A percentile compares a stretch with the other conserved stretches of the same genome.
These are phyloP conservation scores for Vitis labrusca DNA, from an alignment of 164 flowering plant species.

Conservation along the genomic window DNA sequence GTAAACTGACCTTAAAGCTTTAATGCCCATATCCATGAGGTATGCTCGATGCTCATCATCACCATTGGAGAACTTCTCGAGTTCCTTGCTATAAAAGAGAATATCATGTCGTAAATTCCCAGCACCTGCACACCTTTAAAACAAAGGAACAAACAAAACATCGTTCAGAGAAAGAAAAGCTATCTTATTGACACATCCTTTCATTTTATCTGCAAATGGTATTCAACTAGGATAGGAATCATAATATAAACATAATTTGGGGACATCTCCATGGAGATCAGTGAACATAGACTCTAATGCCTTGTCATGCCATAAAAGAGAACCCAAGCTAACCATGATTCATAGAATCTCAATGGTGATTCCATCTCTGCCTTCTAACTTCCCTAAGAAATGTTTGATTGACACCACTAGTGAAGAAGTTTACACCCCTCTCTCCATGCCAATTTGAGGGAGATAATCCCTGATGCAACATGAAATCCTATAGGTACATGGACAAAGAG, in stretches of 20 bases:
- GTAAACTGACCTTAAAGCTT: constrained; percentile 77
- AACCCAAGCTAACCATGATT: not conserved
- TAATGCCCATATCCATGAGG: constrained; percentile 82
- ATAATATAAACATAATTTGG: not conserved
- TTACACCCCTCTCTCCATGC: not conserved
- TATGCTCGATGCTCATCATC: constrained; percentile 66
- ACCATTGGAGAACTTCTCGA: constrained; percentile 45
- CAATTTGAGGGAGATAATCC: not conserved
- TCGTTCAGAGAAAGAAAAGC: not conserved
- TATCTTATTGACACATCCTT: not conserved
- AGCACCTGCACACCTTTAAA: constrained; percentile 88
- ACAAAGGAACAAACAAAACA: constrained; percentile 7
- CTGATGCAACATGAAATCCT: not conserved
- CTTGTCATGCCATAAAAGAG: not conserved
- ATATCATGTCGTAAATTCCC: constrained; percentile 87
- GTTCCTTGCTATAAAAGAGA: constrained; percentile 56
- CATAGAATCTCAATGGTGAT: not conserved
- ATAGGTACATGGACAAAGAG: not conserved
- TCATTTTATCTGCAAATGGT: not conserved
- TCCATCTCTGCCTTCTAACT: not conserved
- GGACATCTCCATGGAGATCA: not conserved
- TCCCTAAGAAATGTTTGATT: not conserved
- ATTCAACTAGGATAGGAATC: not conserved
- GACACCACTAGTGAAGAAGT: not conserved
- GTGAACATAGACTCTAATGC: not conserved